Percentiles rank a stretch among this genome's conserved stretches.
phyloP scores from a whole-genome alignment of 495 filamentous ascomycete genomes.

The Hypoxylon lenormandii region DNA sequence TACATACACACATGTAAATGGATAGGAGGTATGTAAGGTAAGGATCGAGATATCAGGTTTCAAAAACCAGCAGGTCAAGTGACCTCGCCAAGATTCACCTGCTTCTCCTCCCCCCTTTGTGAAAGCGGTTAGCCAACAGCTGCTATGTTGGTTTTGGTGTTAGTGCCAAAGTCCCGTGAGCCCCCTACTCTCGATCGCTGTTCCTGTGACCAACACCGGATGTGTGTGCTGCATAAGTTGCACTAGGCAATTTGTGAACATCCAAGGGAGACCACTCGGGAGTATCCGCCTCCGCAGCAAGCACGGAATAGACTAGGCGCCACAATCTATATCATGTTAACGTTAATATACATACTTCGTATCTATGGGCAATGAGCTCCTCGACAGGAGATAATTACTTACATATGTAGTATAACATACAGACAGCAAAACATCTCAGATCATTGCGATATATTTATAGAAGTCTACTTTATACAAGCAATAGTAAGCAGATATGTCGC shows the following conservation, averaged over 20 bases:
- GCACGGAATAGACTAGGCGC: constrained; percentile 22
- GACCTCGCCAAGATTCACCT: constrained; percentile 32
- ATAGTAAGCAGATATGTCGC: constrained; percentile 11
- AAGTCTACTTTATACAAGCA: not conserved
- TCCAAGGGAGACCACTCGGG: constrained; percentile 38
- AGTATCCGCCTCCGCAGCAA: constrained; percentile 41
- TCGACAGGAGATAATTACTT: constrained; percentile 15
- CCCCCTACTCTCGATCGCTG: constrained; percentile 27
- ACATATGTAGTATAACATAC: not conserved
- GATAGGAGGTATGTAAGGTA: constrained; percentile 3
- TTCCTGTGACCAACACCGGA: constrained; percentile 49
- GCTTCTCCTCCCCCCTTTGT: constrained; percentile 22
- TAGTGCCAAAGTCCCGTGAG: constrained; percentile 49
- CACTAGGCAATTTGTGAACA: constrained; percentile 47
- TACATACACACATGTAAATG: no score
- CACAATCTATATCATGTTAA: constrained; percentile 24
- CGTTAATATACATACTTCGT: constrained; percentile 2
- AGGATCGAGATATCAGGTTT: constrained; percentile 25
- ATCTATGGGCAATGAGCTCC: constrained; percentile 21
- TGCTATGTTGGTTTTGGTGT: constrained; percentile 34
- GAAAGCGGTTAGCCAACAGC: constrained; percentile 21
- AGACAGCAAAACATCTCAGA: constrained; percentile 8
- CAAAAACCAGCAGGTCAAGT: constrained; percentile 37
- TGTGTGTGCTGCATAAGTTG: constrained; percentile 53
- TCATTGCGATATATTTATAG: constrained; percentile 38